Conservation (phyloP, 148 eudicot genomes). For the Spergularia bocconei region DNA sequence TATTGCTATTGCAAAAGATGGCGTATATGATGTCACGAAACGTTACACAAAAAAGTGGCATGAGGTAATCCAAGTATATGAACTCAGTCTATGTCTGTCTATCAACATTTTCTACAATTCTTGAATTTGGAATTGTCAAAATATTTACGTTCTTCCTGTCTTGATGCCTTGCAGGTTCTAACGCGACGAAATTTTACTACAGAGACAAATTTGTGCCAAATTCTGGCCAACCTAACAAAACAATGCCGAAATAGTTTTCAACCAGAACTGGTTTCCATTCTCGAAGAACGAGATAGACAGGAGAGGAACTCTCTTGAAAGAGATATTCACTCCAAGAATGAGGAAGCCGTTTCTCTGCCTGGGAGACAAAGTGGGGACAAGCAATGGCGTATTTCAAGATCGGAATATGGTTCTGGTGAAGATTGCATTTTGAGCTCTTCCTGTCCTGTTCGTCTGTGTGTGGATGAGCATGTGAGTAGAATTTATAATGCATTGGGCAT, state of each 20-base stretch:
- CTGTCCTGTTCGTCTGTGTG: conserved; percentile 81
- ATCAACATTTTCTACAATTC: conserved; percentile 1
- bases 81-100: background rate
- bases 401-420: conserved; percentile 71
- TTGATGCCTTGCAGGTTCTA: conserved; percentile 54
- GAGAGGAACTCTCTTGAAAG: conserved; percentile 63
- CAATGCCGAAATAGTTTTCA: conserved; percentile 53
- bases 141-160: conserved; percentile 12
- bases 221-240: conserved; percentile 59
- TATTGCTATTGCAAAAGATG: conserved; percentile 82
- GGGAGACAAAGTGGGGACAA: conserved; percentile 92
- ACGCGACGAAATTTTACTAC: conserved; percentile 64
- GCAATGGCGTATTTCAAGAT: conserved; percentile 90
- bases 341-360: conserved; percentile 65
- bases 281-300: conserved; percentile 64
- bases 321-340: conserved; percentile 48
- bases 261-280: conserved; percentile 40
- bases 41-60: conserved; percentile 97
- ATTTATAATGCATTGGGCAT: conserved; percentile 60
- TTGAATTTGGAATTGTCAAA: background rate
- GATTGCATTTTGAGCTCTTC: conserved; percentile 47
- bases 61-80: conserved; percentile 48
- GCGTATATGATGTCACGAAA: conserved; percentile 93
- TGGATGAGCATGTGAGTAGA: conserved; percentile 86
- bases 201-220: conserved; percentile 48